These are phyloP conservation scores for Akanthomyces muscarius DNA, from an alignment of 2,329 filamentous ascomycete genomes.

Conservation along the genomic window DNA sequence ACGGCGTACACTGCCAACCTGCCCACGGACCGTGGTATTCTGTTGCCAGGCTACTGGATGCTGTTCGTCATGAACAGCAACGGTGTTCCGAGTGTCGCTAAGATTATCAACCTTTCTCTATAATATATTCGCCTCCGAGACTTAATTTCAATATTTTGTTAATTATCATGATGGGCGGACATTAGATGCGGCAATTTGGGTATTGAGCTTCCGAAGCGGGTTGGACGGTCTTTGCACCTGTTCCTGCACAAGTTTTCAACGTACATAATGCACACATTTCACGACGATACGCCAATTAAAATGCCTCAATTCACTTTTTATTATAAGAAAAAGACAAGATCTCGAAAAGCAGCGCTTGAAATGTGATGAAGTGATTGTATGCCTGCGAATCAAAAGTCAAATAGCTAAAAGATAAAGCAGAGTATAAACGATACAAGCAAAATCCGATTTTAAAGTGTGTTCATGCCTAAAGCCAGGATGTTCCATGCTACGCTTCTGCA, in stretches of 20 bases:
- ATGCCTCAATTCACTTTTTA: not conserved
- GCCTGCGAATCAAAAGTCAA: not conserved
- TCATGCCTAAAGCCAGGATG: too few relatives aligned
- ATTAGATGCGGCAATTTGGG: not conserved
- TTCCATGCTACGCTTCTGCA: not conserved
- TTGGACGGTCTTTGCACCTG: not conserved
- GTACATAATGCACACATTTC: not conserved
- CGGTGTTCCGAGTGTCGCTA: conserved; percentile 41
- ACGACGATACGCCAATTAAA: not conserved
- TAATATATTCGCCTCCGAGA: not conserved
- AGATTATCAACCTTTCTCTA: conserved; percentile 4
- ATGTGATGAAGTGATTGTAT: not conserved
- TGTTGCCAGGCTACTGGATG: conserved; percentile 51
- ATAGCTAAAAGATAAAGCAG: not conserved
- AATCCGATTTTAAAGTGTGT: not conserved
- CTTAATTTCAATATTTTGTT: not conserved
- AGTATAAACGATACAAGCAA: not conserved
- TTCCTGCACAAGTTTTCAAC: not conserved
- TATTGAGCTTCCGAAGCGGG: not conserved
- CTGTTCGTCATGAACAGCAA: conserved; percentile 45
- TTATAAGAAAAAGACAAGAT: too few relatives aligned
- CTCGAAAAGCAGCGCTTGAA: not conserved
- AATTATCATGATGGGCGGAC: not conserved
- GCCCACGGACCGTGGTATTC: conserved; percentile 45
- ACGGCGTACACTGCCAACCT: conserved; percentile 38